Conservation (phyloP, 257 asterid genomes). For the Verbascum thapsus region DNA sequence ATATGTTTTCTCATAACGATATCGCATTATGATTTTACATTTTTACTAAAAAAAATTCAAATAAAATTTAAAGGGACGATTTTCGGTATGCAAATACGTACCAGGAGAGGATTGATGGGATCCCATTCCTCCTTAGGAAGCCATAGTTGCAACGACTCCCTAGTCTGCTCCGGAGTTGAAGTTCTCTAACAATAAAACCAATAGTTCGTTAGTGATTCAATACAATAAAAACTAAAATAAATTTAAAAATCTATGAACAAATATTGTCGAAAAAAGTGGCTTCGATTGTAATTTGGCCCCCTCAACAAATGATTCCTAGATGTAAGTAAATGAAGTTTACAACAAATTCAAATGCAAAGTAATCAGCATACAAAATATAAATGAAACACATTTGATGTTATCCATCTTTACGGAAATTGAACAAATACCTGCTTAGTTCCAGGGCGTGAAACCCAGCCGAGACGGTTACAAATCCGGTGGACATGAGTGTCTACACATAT, state of each 20-base stretch:
- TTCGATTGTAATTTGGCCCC: too few species aligned
- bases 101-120: conserved; percentile 96
- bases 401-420: neutral
- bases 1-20: neutral
- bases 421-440: conserved; percentile 70
- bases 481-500: conserved; percentile 99
- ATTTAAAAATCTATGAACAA: too few species aligned
- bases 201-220: conserved; percentile 3
- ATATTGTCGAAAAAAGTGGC: too few species aligned
- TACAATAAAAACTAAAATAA: too few species aligned
- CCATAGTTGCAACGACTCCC: conserved; percentile 92
- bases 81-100: conserved; percentile 33
- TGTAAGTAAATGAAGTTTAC: too few species aligned
- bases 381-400: neutral
- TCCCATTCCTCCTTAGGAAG: conserved; percentile 99
- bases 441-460: conserved; percentile 90
- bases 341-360: too few species aligned
- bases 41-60: neutral
- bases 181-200: conserved; percentile 55
- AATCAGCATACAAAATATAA: too few species aligned
- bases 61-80: neutral
- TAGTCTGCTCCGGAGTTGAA: conserved; percentile 77
- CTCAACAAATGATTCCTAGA: too few species aligned
- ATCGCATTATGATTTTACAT: too few species aligned
- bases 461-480: conserved; percentile 92